Evolutionary conservation across 1,284 basidiomycete species (phyloP), one percentile per base, ranked within the genome.

Genomic region (Porodaedalea pini): DNA sequence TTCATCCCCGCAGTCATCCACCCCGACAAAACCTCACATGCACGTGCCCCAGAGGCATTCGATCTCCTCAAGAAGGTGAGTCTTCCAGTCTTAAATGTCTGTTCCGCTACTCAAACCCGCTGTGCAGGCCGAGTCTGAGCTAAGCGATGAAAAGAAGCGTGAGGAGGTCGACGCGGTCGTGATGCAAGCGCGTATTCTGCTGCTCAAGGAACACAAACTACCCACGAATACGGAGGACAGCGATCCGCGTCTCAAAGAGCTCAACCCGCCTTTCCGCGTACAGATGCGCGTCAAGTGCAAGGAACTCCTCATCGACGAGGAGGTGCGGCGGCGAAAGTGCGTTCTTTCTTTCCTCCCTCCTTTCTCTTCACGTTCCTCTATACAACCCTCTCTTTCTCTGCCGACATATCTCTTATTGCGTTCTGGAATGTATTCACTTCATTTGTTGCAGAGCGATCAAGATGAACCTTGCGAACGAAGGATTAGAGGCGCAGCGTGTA

Each of bases 391-490:
- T 29, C 47, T 19, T 48, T 13, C 21, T 29, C n/a, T 25, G 34
- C 21, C 17, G n/a, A n/a, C n/a, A n/a, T 23, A 10, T 31, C 15
- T 21, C 43, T 31, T 47, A 36, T 23, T 23, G 45, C 37, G 29
- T 48, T 50, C n/a, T 25, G 21, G 15, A 23, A 13, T 58, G 51
- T 47, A 34, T 54, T 53, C 31, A 47, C 45, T 27, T 56, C 21
- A 34, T 51, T 58, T 31, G 15, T 54, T 47, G n/a, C 60, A 91
- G 89, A 66, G 88, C 89, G 2, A 72, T 91, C 63, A 92, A 92
- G 74, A 85, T 91, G 84, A 91, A 91, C 66, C 71, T 92, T 49
- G 90, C 90, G 2, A 92, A 92, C 64, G 90, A 92, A 70, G 90
- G 89, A 11, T 72, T 90, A 2, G 89, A 92, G 67, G 90, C 90